Base-by-base conservation (phyloP, 768 basidiomycete species). In the Coprinellus micaceus region DNA sequence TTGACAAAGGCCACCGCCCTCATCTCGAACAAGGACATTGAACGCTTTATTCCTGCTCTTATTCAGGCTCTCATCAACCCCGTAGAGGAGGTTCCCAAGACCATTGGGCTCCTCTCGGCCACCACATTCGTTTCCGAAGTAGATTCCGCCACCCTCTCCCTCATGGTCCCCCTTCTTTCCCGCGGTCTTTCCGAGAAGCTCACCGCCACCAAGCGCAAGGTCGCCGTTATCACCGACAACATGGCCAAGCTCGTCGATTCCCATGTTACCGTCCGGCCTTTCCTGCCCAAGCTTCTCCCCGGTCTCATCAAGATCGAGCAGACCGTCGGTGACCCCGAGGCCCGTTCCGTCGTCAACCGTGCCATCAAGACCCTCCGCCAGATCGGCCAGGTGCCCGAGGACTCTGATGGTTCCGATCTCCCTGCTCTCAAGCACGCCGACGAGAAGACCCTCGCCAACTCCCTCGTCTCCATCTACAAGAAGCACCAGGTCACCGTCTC, bases 101-200 rank as follows among this genome's bases (percentile, higher is more conserved):
- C 94, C 67, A 91, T 98, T 67, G 82, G 82, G 60, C 89, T 96
- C 77, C 93, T 97, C 75, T 94, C 95, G 74, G 86, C 95, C 57
- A 98, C 95, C 75, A 98, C 95, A 74, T 98, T 97, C 87, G 95
- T 98, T 91, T 92, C 95, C 52, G 95, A 98, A 82, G 95, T 98
- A 75, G 95, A 97, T 67, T 94, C 94, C 49, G 83, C 94, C 55
- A 97, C 95, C 63, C 88, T 98, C 63, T 97, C 95, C 65, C 86
- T 98, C 63, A 97, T 98, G 93, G 95, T 95, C 58, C 95, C 95
- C 67, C 86, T 98, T 19, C 79, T 98, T 53, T 83, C 92, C 58
- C 91, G 95, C 81, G 95, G 95, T 84, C 81, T 96, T 61, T 82
- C 74, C 60, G 95, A 98, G 82, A 96, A 96, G 78, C 82, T 94